Base-by-base conservation (phyloP, 2,329 filamentous ascomycete species). In the Hymenoscyphus scutula region DNA sequence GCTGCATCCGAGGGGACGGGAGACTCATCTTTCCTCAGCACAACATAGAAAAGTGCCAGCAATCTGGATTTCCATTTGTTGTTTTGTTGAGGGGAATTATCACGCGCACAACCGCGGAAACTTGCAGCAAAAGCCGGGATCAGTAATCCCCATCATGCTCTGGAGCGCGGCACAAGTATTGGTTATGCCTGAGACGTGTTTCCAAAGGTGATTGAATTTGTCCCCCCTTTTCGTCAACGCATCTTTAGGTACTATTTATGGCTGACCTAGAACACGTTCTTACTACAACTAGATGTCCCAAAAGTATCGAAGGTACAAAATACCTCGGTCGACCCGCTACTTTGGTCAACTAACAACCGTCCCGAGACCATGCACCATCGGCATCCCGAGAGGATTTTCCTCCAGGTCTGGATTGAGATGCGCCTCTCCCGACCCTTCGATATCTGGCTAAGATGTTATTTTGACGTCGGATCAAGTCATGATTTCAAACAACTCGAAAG, bases 91-190 rank as follows among this genome's bases (percentile, higher is more conserved):
- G 23, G 23, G 41, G 19, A 5, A 5, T 51, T 13, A 51, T 51
- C 19, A 51, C 45, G 19, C 19, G 45, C 19, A 25, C 45, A 19
- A 51, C 19, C 8, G 19, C 23, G 19, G 45, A 51, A 51, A 51
- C 45, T 23, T 51, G 45, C 45, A 23, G 45, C 10, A 51, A 19
- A 51, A 51, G 2, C 23, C 8, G 45, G 45, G 45, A 51, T 51
- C 45, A 48, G 45, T 51, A 51, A 51, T 51, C 45, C n/a, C 45
- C 8, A 51, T 25, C 45, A 51, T 51, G 41, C 41, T 23, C n/a
- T 25, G 45, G 19, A 25, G 45, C 23, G 13, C 45, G 23, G 5
- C 19, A 51, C 19, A 51, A 23, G 19, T 51, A 25, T 25, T 25
- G 19, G 19, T 51, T 51, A 11, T 51, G 10, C 11, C 45, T 13